phyloP scores from a whole-genome alignment of 2,329 filamentous ascomycete species.

The Colletotrichum sp. region DNA sequence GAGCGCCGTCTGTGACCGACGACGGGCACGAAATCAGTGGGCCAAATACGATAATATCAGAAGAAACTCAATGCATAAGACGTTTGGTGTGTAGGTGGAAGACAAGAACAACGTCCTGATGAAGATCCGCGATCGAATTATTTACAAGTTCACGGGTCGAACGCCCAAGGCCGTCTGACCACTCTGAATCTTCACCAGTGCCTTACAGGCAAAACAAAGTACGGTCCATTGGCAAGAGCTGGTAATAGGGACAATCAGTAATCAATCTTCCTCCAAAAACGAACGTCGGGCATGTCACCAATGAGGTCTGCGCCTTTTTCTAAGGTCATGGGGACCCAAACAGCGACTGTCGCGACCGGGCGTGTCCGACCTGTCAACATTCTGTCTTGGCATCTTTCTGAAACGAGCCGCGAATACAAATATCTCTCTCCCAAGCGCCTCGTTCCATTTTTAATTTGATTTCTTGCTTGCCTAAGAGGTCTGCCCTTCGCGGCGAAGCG shows the following conservation, averaged over 20 bases:
- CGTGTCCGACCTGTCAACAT: too few species aligned
- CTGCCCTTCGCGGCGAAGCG: background rate
- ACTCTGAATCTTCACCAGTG: rapidly evolving
- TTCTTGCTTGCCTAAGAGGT: background rate
- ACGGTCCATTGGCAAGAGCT: background rate
- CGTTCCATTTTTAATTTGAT: rapidly evolving
- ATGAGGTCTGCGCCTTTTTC: too few species aligned
- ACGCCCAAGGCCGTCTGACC: rapidly evolving
- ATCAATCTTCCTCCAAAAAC: too few species aligned
- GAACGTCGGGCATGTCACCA: too few species aligned
- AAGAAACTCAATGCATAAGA: too few species aligned
- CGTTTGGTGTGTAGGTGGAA: background rate
- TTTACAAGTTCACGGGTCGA: background rate
- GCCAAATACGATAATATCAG: background rate
- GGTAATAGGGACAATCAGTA: too few species aligned
- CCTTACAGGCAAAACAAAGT: rapidly evolving
- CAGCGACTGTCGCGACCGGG: too few species aligned
- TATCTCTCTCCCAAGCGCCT: too few species aligned
- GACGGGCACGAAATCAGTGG: background rate
- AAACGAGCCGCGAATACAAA: too few species aligned
- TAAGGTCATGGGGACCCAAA: too few species aligned
- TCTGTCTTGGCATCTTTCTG: too few species aligned
- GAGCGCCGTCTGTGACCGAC: background rate
- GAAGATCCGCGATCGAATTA: background rate
- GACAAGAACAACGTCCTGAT: background rate